Evolutionary conservation across 805 yeast species (phyloP).

Genomic region (Wickerhamomyces bisporus): DNA sequence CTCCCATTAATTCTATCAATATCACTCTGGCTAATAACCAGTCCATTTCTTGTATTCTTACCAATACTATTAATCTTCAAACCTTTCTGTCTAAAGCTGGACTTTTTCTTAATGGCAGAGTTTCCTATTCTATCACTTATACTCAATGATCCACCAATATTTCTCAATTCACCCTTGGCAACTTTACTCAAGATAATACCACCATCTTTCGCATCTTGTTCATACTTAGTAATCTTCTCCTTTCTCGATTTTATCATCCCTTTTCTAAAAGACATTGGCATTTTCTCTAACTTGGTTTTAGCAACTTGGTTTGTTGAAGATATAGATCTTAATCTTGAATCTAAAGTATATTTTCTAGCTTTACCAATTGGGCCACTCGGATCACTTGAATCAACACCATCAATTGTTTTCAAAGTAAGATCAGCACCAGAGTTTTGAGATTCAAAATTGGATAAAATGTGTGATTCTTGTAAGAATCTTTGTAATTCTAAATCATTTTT

Average conservation of each 20-base stretch:
- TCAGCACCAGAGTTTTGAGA: slow-evolving; percentile 48
- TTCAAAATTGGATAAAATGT: slow-evolving; percentile 42
- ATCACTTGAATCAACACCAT: slow-evolving; percentile 31
- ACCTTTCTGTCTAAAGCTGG: slow-evolving; percentile 62
- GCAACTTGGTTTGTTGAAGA: slow-evolving; percentile 42
- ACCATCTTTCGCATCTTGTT: slow-evolving; percentile 78
- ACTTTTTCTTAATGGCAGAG: slow-evolving; percentile 45
- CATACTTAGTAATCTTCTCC: slow-evolving; percentile 49
- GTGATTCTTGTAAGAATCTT: slow-evolving; percentile 66
- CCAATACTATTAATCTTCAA: slow-evolving; percentile 75
- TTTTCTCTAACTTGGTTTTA: slow-evolving; percentile 51
- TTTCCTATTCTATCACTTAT: slow-evolving; percentile 36
- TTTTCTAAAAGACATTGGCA: slow-evolving; percentile 86
- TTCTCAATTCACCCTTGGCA: slow-evolving; percentile 61
- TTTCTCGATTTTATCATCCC: slow-evolving; percentile 67
- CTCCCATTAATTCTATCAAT: slow-evolving; percentile 42
- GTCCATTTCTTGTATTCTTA: slow-evolving; percentile 70
- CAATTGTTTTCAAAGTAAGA: slow-evolving; percentile 55
- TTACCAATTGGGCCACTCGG: slow-evolving; percentile 43
- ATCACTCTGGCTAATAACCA: slow-evolving; percentile 63
- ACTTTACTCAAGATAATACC: slow-evolving; percentile 81
- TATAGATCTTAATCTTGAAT: slow-evolving; percentile 47
- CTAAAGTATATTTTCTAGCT: slow-evolving; percentile 59
- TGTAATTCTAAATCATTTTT: slow-evolving; percentile 72
- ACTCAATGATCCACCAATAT: slow-evolving; percentile 39